Percentiles rank a stretch among this genome's conserved stretches.
Conservation (phyloP, 2,329 filamentous ascomycete genomes). For the Davidsoniella virescens region DNA sequence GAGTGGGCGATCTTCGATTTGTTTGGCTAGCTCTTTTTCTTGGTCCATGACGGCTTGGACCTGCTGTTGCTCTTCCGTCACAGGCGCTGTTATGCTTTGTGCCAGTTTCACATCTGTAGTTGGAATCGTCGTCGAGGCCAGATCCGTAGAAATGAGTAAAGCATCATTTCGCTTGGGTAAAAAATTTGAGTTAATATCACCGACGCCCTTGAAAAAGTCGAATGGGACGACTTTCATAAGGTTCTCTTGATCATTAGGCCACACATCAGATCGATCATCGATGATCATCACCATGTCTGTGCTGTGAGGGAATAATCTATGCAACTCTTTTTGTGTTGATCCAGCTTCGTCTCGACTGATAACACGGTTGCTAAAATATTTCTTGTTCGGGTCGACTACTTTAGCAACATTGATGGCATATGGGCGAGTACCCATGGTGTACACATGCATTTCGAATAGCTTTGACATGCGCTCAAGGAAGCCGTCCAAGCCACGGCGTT, state of each 20-base stretch:
- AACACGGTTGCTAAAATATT: slow-evolving; percentile 84
- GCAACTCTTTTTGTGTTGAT: slow-evolving; percentile 78
- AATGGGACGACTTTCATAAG: slow-evolving; percentile 90
- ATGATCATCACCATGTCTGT: slow-evolving; percentile 99
- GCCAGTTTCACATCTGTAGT: not conserved
- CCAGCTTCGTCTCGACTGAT: slow-evolving; percentile 96
- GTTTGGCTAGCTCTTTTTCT: slow-evolving; percentile 71
- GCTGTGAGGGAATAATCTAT: slow-evolving; percentile 84
- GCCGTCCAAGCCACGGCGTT: slow-evolving; percentile 68
- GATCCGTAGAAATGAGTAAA: slow-evolving; percentile 18
- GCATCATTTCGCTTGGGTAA: slow-evolving; percentile 59
- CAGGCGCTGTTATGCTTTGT: slow-evolving; percentile 4
- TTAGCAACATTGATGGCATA: slow-evolving; percentile 85
- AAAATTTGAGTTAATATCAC: slow-evolving; percentile 97
- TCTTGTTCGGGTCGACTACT: slow-evolving; percentile 79
- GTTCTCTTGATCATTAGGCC: slow-evolving; percentile 78
- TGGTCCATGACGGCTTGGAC: slow-evolving; percentile 46
- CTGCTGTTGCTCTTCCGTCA: slow-evolving; percentile 40
- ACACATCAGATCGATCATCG: slow-evolving; percentile 90
- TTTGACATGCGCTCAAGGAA: slow-evolving; percentile 66
- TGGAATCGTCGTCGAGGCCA: slow-evolving; percentile 10
- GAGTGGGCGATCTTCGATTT: slow-evolving; percentile 74
- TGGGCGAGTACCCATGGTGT: slow-evolving; percentile 97
- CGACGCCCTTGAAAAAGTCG: slow-evolving; percentile 95
- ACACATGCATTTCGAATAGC: slow-evolving; percentile 90